These are phyloP conservation scores for Plasmodium inui DNA, from an alignment of 169 alveolate genomes.

Conservation along the genomic window DNA sequence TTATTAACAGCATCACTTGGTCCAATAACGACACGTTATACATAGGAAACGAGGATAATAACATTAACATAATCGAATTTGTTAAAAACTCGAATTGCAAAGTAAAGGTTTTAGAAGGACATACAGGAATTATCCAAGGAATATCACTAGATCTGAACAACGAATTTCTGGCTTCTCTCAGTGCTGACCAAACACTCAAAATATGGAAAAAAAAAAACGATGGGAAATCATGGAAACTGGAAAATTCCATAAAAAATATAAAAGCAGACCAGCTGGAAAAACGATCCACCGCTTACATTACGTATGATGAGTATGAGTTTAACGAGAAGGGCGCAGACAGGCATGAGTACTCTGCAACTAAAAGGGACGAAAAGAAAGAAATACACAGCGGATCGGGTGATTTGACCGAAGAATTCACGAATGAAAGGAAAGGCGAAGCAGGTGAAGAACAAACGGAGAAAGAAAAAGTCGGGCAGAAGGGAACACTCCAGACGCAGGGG, in stretches of 20 bases:
- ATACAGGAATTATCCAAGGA: conserved; percentile 88
- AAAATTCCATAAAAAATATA: conserved; percentile 69
- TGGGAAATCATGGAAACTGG: conserved; percentile 84
- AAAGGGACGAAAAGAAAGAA: conserved; percentile 9
- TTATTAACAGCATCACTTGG: conserved; percentile 61
- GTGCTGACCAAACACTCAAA: conserved; percentile 88
- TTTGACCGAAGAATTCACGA: background rate
- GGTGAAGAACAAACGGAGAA: conserved; percentile 45
- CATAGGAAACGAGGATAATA: conserved; percentile 70
- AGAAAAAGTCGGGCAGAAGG: background rate
- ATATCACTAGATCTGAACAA: conserved; percentile 84
- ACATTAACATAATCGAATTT: conserved; percentile 70
- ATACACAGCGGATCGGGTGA: background rate
- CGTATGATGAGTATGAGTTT: conserved; percentile 47
- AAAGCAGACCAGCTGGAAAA: conserved; percentile 69
- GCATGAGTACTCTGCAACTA: conserved; percentile 5
- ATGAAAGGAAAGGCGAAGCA: conserved; percentile 1
- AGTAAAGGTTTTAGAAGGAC: conserved; percentile 87
- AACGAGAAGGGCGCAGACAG: conserved; percentile 14
- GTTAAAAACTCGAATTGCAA: conserved; percentile 74
- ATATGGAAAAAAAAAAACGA: conserved; percentile 84
- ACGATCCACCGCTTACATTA: conserved; percentile 19
- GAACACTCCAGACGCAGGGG: background rate
- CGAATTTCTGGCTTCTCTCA: conserved; percentile 89
- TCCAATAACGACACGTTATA: conserved; percentile 63